A percentile compares a stretch with the other conserved stretches of the same genome.
Conservation (phyloP, 768 basidiomycete species). For the Plicaturopsis crispa region DNA sequence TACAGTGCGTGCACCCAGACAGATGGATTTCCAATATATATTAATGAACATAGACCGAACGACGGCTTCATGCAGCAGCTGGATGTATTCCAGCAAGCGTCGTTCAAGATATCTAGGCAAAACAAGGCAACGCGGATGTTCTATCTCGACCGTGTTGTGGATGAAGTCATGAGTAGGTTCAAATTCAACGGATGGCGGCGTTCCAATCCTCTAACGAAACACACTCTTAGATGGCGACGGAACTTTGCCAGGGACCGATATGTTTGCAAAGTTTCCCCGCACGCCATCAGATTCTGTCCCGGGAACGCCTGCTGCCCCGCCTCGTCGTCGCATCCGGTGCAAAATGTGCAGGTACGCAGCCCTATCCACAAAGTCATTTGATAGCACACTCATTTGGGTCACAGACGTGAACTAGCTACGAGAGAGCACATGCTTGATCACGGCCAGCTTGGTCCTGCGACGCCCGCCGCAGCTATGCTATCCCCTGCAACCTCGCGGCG, state of each 20-base stretch:
- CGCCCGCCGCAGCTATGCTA: constrained; percentile 38
- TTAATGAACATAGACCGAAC: constrained; percentile 58
- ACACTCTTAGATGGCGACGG: constrained; percentile 63
- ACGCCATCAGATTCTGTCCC: constrained; percentile 57
- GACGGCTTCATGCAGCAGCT: constrained; percentile 76
- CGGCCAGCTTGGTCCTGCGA: constrained; percentile 66
- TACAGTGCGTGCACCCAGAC: constrained; percentile 55
- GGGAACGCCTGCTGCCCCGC: constrained; percentile 46
- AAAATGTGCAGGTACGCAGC: constrained; percentile 75
- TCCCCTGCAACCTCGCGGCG: constrained; percentile 45
- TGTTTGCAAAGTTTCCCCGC: constrained; percentile 70
- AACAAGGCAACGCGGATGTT: constrained; percentile 74
- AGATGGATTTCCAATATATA: not conserved
- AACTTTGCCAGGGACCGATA: constrained; percentile 49
- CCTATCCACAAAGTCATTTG: not conserved
- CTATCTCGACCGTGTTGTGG: constrained; percentile 71
- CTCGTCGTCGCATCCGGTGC: constrained; percentile 71
- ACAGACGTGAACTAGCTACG: constrained; percentile 76
- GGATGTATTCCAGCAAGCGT: constrained; percentile 67
- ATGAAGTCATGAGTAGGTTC: constrained; percentile 71
- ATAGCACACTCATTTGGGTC: not conserved
- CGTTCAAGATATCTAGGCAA: constrained; percentile 55
- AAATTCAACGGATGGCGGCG: no score
- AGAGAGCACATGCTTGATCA: constrained; percentile 95
- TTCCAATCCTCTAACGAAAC: not conserved